A percentile compares a stretch with the other conserved stretches of the same genome.
Evolutionary conservation across 352 stramenopile species (phyloP).

Genomic region (Phytophthora ramorum): DNA sequence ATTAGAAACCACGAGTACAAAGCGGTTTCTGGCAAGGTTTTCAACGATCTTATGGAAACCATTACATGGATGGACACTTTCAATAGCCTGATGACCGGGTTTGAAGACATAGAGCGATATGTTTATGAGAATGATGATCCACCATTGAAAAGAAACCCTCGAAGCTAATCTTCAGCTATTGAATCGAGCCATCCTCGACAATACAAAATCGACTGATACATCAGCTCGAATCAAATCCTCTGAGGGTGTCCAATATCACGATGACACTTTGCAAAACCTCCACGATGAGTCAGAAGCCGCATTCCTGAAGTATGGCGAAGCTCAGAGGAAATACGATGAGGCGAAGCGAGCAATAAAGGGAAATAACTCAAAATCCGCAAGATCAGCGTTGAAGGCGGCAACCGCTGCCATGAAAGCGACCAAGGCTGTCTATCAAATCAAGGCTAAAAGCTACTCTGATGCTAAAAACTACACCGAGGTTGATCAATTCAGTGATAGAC

Average conservation of each 20-base stretch:
- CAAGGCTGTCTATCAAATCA: constrained; percentile 17
- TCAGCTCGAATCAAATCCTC: constrained; percentile 26
- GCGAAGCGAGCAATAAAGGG: constrained; percentile 4
- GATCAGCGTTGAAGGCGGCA: constrained; percentile 5
- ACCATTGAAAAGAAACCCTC: constrained; percentile 21
- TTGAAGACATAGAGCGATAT: constrained; percentile 32
- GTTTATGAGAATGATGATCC: constrained; percentile 21
- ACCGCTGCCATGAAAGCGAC: constrained; percentile 12
- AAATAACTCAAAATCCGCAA: constrained; percentile 1
- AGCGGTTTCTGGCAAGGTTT: constrained; percentile 23
- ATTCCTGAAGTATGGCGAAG: constrained; percentile 20
- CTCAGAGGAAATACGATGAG: constrained; percentile 14
- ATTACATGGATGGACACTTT: constrained; percentile 36
- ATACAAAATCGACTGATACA: constrained; percentile 26
- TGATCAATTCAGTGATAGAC: neutral
- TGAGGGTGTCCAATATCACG: constrained; percentile 12
- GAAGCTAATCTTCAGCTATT: constrained; percentile 23
- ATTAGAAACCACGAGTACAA: constrained; percentile 26
- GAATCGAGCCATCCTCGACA: constrained; percentile 18
- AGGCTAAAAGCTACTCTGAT: constrained; percentile 3
- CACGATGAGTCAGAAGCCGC: constrained; percentile 26
- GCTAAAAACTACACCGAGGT: constrained; percentile 1
- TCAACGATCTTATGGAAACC: constrained; percentile 23
- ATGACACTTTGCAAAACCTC: constrained; percentile 21
- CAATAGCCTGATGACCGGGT: constrained; percentile 12